These are phyloP conservation scores for Cryomyces antarcticus DNA, from an alignment of 495 filamentous ascomycete species.

Conservation along the genomic window DNA sequence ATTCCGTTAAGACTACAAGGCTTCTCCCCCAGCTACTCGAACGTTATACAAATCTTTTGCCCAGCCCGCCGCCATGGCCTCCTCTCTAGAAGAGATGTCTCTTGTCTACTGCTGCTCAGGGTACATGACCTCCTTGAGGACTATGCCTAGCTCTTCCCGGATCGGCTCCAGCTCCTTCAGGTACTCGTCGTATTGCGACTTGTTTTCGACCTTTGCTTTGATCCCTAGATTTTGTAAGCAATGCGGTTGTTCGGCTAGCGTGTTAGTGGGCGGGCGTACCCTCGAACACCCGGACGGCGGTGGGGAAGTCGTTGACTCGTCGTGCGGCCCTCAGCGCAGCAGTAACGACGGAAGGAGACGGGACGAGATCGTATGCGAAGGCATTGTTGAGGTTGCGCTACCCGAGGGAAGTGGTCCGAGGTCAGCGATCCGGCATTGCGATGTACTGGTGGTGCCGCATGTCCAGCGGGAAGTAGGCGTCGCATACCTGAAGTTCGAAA, in stretches of 20 bases:
- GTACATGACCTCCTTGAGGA: conserved; percentile 86
- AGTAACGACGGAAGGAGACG: conserved; percentile 74
- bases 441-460: too few relatives aligned
- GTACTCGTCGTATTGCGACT: conserved; percentile 93
- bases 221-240: conserved; percentile 38
- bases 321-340: conserved; percentile 81
- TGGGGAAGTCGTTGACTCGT: conserved; percentile 96
- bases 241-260: not conserved
- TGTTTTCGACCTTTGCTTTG: conserved; percentile 98
- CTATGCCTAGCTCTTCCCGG: conserved; percentile 81
- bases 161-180: conserved; percentile 78
- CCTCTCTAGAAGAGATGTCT: too few relatives aligned
- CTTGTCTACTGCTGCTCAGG: conserved; percentile 28
- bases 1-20: too few relatives aligned
- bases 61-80: too few relatives aligned
- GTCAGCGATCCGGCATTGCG: not conserved
- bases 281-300: conserved; percentile 94
- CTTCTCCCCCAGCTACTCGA: too few relatives aligned
- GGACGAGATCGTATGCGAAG: conserved; percentile 99
- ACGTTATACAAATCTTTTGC: too few relatives aligned
- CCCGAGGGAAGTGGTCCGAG: not conserved
- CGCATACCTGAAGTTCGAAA: conserved; percentile 93
- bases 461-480: not conserved
- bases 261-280: conserved; percentile 30
- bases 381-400: conserved; percentile 99